A percentile compares a stretch with the other conserved stretches of the same genome.
Conservation (phyloP, 208 protist genomes). For the Leishmania amazonensis region DNA sequence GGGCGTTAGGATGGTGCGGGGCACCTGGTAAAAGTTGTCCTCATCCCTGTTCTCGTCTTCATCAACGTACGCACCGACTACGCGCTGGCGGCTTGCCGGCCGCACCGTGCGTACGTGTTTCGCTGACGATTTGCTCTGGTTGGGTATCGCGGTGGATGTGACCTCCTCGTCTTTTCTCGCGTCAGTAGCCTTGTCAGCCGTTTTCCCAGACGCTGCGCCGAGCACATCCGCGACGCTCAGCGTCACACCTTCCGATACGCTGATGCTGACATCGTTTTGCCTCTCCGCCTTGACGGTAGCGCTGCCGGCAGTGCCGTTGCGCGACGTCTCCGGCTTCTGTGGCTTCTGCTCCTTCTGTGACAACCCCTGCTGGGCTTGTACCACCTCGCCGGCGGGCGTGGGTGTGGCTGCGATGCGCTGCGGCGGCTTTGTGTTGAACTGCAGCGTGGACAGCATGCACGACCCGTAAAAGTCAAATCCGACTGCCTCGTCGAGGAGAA, state of each 20-base stretch:
- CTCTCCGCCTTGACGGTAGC: not conserved
- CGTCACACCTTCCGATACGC: not conserved
- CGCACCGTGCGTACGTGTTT: not conserved
- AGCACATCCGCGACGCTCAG: not conserved
- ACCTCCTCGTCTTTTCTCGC: not conserved
- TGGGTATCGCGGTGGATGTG: not conserved
- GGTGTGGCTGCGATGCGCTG: not conserved
- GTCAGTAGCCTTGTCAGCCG: not conserved
- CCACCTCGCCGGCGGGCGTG: not conserved
- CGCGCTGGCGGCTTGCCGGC: constrained; percentile 13
- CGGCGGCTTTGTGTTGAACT: constrained; percentile 5
- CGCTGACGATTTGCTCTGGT: not conserved
- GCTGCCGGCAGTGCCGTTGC: not conserved
- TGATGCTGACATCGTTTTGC: constrained; percentile 3
- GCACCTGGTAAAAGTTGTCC: constrained; percentile 21
- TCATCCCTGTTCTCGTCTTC: constrained; percentile 38
- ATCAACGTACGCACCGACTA: constrained; percentile 24
- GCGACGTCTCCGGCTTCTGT: not conserved
- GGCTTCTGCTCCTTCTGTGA: not conserved
- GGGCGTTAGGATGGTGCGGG: not conserved
- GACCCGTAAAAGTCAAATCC: constrained; percentile 20
- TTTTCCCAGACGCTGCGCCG: not conserved
- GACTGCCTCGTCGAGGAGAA: constrained; percentile 9
- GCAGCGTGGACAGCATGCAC: constrained; percentile 14
- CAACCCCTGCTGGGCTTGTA: not conserved